Percentiles rank a stretch among this genome's conserved stretches.
These are phyloP conservation scores for Polymyxa betae DNA, from an alignment of 208 protist genomes.

Conservation along the genomic window DNA sequence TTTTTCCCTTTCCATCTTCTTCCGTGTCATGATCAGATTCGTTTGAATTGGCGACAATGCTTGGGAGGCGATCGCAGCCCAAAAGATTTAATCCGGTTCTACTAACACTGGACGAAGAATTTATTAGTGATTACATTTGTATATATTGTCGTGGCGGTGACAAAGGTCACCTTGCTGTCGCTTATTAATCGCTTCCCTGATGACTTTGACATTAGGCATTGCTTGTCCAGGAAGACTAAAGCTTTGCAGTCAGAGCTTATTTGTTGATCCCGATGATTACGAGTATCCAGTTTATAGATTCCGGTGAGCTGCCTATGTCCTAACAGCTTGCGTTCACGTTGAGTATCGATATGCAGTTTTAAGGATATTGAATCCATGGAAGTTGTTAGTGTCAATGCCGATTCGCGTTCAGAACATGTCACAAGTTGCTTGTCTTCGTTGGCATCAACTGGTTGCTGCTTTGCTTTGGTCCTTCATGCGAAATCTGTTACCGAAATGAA, in stretches of 20 bases:
- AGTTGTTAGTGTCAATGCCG: background rate
- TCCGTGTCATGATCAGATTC: no score
- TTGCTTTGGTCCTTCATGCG: background rate
- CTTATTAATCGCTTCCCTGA: background rate
- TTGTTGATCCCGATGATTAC: background rate
- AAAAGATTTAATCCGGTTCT: background rate
- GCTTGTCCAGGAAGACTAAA: background rate
- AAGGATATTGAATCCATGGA: background rate
- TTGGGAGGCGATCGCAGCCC: background rate
- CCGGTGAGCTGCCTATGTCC: background rate
- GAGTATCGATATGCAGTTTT: background rate
- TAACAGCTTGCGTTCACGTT: background rate
- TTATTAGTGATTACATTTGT: background rate
- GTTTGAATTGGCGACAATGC: background rate
- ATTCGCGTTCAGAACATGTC: background rate
- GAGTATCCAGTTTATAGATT: background rate
- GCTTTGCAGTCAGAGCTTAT: slow-evolving; percentile 22
- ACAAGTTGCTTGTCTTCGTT: background rate
- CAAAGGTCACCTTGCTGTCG: background rate
- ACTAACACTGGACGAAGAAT: background rate
- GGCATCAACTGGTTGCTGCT: background rate
- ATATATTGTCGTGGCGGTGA: background rate
- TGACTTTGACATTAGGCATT: background rate
- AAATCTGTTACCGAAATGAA: slow-evolving; percentile 16
- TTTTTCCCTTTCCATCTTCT: no score